Evolutionary conservation across 2,329 filamentous ascomycete species (phyloP).

Genomic region (Fusarium sp.): DNA sequence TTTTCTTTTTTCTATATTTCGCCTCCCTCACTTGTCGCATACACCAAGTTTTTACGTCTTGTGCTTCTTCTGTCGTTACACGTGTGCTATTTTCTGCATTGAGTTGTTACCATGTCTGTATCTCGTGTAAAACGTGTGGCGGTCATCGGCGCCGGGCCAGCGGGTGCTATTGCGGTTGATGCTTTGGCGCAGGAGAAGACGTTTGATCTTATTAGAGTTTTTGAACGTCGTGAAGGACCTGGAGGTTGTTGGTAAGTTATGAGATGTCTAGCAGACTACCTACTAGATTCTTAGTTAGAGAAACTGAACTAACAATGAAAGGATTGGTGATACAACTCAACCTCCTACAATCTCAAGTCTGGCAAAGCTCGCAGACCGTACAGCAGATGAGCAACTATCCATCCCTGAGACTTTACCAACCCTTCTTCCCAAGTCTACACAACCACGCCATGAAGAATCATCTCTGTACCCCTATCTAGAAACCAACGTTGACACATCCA

Average conservation of each 20-base stretch:
- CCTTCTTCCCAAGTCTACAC: slow-evolving; percentile 50
- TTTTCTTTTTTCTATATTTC: not conserved
- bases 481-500: slow-evolving; percentile 67
- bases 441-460: slow-evolving; percentile 64
- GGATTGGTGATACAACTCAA: slow-evolving; percentile 52
- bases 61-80: not conserved
- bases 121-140: slow-evolving; percentile 55
- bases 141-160: slow-evolving; percentile 68
- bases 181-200: slow-evolving; percentile 65
- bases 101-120: slow-evolving; percentile 4
- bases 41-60: no score
- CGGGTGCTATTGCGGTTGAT: slow-evolving; percentile 68
- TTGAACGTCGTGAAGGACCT: slow-evolving; percentile 66
- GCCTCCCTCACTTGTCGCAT: not conserved
- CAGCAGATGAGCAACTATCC: slow-evolving; percentile 58
- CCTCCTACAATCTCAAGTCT: slow-evolving; percentile 56
- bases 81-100: not conserved
- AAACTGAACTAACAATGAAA: slow-evolving; percentile 29
- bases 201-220: slow-evolving; percentile 68
- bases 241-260: slow-evolving; percentile 67
- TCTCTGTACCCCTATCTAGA: slow-evolving; percentile 71
- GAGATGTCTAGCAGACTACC: no score
- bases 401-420: slow-evolving; percentile 60
- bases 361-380: slow-evolving; percentile 56
- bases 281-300: no score